A percentile compares a stretch with the other conserved stretches of the same genome.
These are phyloP conservation scores for Entoloma clypeatum DNA, from an alignment of 1,284 basidiomycete genomes.

Conservation along the genomic window DNA sequence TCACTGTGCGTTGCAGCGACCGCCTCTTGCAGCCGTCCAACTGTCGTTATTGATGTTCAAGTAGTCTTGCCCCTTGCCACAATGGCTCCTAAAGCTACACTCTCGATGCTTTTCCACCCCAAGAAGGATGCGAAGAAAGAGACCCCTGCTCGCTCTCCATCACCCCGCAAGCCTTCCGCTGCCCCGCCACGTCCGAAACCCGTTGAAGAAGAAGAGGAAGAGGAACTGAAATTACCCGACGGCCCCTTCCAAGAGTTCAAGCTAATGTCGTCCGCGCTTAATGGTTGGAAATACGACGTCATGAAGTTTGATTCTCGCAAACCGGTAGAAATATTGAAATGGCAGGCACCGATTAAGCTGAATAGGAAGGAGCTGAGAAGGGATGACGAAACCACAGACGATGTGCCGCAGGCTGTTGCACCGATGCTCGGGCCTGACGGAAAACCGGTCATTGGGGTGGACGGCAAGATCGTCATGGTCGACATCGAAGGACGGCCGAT, in stretches of 20 bases:
- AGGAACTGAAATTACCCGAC: constrained; percentile 51
- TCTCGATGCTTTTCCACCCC: constrained; percentile 48
- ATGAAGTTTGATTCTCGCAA: constrained; percentile 80
- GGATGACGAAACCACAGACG: constrained; percentile 38
- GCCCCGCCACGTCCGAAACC: constrained; percentile 25
- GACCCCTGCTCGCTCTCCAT: constrained; percentile 23
- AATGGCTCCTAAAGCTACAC: constrained; percentile 40
- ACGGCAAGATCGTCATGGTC: constrained; percentile 76
- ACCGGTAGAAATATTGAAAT: constrained; percentile 57
- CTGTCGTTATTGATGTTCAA: constrained; percentile 14
- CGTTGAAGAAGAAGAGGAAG: constrained; percentile 36
- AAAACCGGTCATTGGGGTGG: constrained; percentile 70
- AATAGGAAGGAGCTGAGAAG: constrained; percentile 77
- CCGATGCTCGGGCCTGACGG: constrained; percentile 75
- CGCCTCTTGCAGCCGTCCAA: constrained; percentile 12
- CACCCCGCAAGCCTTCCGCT: constrained; percentile 30
- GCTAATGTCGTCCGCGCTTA: constrained; percentile 70
- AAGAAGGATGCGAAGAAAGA: constrained; percentile 44
- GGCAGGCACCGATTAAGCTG: constrained; percentile 73
- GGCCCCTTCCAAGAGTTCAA: constrained; percentile 66
- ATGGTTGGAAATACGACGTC: constrained; percentile 83
- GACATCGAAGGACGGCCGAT: constrained; percentile 73
- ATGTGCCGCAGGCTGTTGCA: constrained; percentile 48
- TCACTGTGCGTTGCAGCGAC: constrained; percentile 16
- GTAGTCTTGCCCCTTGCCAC: constrained; percentile 10